Evolutionary conservation across 208 protist species (phyloP).

Genomic region (Giardia duodenalis): DNA sequence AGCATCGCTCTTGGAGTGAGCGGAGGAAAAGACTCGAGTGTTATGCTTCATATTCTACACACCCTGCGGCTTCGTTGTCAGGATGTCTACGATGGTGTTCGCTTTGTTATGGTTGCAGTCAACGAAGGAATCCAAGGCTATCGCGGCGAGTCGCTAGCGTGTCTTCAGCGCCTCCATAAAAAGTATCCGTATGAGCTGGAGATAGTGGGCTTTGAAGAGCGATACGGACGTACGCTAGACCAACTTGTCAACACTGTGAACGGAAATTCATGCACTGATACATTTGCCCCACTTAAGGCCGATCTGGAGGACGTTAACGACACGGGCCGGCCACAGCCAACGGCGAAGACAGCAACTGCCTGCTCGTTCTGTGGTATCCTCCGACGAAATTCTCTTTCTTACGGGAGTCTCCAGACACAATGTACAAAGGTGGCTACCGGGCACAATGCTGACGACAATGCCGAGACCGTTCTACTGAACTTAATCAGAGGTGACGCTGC

Average conservation of each 20-base stretch:
- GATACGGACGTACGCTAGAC: slow-evolving; percentile 91
- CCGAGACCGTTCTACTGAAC: background rate
- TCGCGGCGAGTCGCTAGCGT: slow-evolving; percentile 81
- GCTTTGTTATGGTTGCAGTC: slow-evolving; percentile 71
- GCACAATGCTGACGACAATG: slow-evolving; percentile 85
- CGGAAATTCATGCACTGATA: too few species aligned
- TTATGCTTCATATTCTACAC: slow-evolving; percentile 72
- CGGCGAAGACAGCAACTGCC: background rate
- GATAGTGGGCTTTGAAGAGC: slow-evolving; percentile 75
- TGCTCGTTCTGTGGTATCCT: slow-evolving; percentile 85
- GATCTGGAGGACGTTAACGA: background rate
- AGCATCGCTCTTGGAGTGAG: slow-evolving; percentile 54
- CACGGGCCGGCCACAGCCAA: too few species aligned
- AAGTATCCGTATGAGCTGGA: slow-evolving; percentile 71
- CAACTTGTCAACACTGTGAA: slow-evolving; percentile 61
- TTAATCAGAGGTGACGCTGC: background rate
- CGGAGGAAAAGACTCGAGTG: slow-evolving; percentile 47
- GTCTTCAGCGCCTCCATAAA: slow-evolving; percentile 70
- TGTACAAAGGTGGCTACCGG: slow-evolving; percentile 77
- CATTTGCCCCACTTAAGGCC: too few species aligned
- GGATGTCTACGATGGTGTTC: background rate
- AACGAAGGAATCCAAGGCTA: slow-evolving; percentile 93
- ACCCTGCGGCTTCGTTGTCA: slow-evolving; percentile 61
- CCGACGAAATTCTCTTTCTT: slow-evolving; percentile 76
- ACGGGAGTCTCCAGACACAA: slow-evolving; percentile 52